These are phyloP conservation scores for Picochlorum sp. DNA, from an alignment of 139 green algal species.

Conservation along the genomic window DNA sequence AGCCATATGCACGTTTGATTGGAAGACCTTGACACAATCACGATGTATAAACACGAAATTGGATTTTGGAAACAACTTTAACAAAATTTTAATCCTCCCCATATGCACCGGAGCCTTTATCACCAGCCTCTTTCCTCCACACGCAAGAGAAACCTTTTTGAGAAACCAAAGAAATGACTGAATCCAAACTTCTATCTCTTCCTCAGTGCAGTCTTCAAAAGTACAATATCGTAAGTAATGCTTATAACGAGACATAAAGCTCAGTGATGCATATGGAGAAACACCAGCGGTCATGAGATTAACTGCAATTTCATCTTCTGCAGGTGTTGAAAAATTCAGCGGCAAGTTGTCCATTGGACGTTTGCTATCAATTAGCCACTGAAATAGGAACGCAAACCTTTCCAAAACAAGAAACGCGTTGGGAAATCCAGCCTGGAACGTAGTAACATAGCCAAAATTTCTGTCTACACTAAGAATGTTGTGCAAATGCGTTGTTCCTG, in stretches of 20 bases:
- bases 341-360: slow-evolving; percentile 63
- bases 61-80: slow-evolving; percentile 41
- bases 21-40: slow-evolving; percentile 26
- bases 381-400: slow-evolving; percentile 20
- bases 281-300: slow-evolving; percentile 31
- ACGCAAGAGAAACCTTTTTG: slow-evolving; percentile 26
- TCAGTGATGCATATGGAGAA: slow-evolving; percentile 46
- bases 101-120: slow-evolving; percentile 62
- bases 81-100: slow-evolving; percentile 26
- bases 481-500: slow-evolving; percentile 62
- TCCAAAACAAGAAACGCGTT: slow-evolving; percentile 38
- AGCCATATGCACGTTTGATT: slow-evolving; percentile 34
- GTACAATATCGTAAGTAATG: slow-evolving; percentile 10
- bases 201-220: slow-evolving; percentile 2
- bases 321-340: slow-evolving; percentile 26
- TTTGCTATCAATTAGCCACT: slow-evolving; percentile 26
- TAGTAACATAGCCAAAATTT: slow-evolving; percentile 40
- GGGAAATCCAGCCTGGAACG: slow-evolving; percentile 51
- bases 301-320: slow-evolving; percentile 55
- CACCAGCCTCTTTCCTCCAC: slow-evolving; percentile 29
- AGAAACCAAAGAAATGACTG: slow-evolving; percentile 36
- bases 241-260: slow-evolving; percentile 23
- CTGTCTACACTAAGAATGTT: slow-evolving; percentile 38
- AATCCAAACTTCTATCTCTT: slow-evolving; percentile 21
- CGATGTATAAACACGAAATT: slow-evolving; percentile 56